Evolutionary conservation across 2,329 filamentous ascomycete genomes (phyloP), one percentile per base, ranked within the genome.

Genomic region (Ophiostoma sp.): DNA sequence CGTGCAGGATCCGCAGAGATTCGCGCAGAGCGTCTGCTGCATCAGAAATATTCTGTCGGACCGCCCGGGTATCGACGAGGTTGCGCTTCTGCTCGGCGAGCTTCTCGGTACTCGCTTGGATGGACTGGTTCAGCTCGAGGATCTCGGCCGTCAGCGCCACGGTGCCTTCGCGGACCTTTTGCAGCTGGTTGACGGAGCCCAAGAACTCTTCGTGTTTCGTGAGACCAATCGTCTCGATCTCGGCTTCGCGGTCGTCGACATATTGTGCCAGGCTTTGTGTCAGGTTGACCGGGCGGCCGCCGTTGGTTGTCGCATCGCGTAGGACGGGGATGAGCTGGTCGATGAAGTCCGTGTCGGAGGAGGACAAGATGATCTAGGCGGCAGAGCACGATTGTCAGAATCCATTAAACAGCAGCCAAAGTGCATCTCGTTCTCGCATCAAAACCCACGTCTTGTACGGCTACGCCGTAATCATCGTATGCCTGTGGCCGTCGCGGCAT

Each of bases 201-300:
- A 98, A 91, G 79, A 99, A 99, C 79, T 98, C 96, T 80, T 98
- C 95, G 79, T 99, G 96, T 79, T 98, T 97, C 12, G 93, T 95
- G 78, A 97, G 91, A 78, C 96, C 97, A 78, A 98, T 97, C 28
- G 90, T 90, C 83, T 99, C 96, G 76, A 99, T 98, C 78, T 98
- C 95, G 17, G 89, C 83, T 81, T 99, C 96, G 75, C 95, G 91
- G 64, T 96, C 93, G 77, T 92, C 91, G 45, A 95, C 93, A 81
- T 97, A 97, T 77, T 91, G 90, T 63, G 91, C 89, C 72, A 97
- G 86, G 75, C 92, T 92, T 78, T 95, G 91, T 68, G 94, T 89
- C 55, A 99, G 87, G 74, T 91, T 89, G 52, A 86, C 87, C 7
- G 91, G 91, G 79, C 93, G 88, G 80, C 93, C 91, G 72, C 93